Conservation (phyloP, 208 protist genomes). For the Crithidia fasciculata region DNA sequence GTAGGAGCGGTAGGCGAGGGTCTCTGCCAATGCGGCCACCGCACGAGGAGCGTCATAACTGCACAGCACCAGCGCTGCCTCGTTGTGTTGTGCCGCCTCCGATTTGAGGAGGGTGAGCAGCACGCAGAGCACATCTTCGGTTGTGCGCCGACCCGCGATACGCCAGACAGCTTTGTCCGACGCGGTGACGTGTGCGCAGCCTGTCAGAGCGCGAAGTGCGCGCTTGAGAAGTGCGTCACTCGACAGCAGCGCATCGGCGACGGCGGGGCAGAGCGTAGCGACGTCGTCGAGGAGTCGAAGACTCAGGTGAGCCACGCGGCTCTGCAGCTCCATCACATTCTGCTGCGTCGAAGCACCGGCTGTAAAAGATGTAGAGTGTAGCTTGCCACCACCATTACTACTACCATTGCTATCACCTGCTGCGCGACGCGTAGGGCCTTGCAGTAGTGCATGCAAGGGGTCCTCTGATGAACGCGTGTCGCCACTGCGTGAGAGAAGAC, state of each 20-base stretch:
- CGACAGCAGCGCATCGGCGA: constrained; percentile 29
- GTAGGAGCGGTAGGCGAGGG: constrained; percentile 9
- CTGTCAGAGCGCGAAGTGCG: constrained; percentile 8
- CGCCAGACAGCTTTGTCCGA: too few relatives aligned
- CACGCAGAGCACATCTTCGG: constrained; percentile 9
- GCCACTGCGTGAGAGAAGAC: constrained; percentile 16
- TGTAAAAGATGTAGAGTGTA: too few relatives aligned
- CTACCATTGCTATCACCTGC: neutral
- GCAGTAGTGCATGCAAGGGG: too few relatives aligned
- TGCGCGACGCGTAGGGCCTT: too few relatives aligned
- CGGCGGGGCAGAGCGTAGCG: constrained; percentile 14
- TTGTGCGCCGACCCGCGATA: neutral
- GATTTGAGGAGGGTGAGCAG: constrained; percentile 25
- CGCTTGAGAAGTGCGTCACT: constrained; percentile 15
- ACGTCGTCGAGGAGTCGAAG: constrained; percentile 21
- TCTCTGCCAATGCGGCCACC: constrained; percentile 33
- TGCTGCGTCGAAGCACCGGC: too few relatives aligned
- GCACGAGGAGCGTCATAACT: constrained; percentile 39
- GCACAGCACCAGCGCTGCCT: constrained; percentile 45
- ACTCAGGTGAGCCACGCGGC: constrained; percentile 11
- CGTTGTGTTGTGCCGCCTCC: constrained; percentile 6
- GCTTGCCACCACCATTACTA: too few relatives aligned
- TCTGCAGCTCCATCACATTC: neutral
- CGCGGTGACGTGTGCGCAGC: too few relatives aligned
- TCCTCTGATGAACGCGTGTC: too few relatives aligned